Evolutionary conservation across 2,329 filamentous ascomycete genomes (phyloP), one percentile per base, ranked within the genome.

Genomic region (Paraconiothyrium sp.): DNA sequence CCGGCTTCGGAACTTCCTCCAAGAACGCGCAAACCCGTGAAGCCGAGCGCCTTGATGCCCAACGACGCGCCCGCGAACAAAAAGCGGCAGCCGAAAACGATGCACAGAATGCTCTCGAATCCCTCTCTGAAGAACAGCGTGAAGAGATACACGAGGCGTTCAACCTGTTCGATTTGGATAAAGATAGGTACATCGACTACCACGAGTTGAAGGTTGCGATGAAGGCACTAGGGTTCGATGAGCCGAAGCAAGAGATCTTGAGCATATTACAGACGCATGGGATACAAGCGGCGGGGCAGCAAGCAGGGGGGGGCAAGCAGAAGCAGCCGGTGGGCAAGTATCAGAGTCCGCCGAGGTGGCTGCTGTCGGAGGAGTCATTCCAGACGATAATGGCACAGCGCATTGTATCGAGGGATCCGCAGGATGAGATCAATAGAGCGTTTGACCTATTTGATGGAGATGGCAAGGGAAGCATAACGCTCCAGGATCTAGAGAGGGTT

Each of bases 61-160:
- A 78, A 50, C 72, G 76, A 37, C 61, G 78, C 10, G 81, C 83
- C 58, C 74, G 79, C 39, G 80, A 62, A 63, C 4, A 74, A 79
- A 20, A 75, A 80, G 57, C 72, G 80, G 61, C 67, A 81, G 75
- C 50, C 11, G 76, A 81, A 72, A 76, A 82, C 76, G 73, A 80
- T 75, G 77, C 78, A 71, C 68, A 87, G 77, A 69, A 63, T 76
- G 81, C 81, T 39, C 72, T 89, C 51, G 84, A 83, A 54, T 80
- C 84, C 47, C 78, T 98, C 68, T 90, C 89, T 22, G 94, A 97
- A 74, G 94, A 97, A 80, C 94, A 97, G 78, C 87, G 91, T 67
- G 92, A 96, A 74, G 94, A 97, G 79, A 94, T 97, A 66, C 92
- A 92, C 77, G 94, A 97, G 84, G 94, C 94, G 91, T 98, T 98